Conservation (phyloP, 1,284 basidiomycete genomes). For the Apiotrichum siamense region DNA sequence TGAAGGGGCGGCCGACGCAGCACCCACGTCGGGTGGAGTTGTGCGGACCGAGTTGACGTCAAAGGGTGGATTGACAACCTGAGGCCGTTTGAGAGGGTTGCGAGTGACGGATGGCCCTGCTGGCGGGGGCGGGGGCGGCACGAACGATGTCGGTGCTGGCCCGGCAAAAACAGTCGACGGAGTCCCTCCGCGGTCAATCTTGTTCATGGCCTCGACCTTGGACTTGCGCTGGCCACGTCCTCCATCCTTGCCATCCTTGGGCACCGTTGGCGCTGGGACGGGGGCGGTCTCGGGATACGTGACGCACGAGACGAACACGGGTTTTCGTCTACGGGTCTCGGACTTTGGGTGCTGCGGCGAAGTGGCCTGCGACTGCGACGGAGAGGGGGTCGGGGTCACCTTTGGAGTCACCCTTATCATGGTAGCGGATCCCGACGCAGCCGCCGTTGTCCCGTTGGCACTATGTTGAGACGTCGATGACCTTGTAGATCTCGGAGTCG, state of each 20-base stretch:
- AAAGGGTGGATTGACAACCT: slow-evolving; percentile 34
- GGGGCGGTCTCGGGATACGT: slow-evolving; percentile 31
- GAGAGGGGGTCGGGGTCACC: not conserved
- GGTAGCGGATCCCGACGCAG: not conserved
- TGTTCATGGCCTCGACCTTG: slow-evolving; percentile 38
- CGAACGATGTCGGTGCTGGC: slow-evolving; percentile 35
- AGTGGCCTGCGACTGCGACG: not conserved
- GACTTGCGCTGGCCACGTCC: slow-evolving; percentile 35
- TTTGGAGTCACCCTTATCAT: not conserved
- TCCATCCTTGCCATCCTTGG: slow-evolving; percentile 22
- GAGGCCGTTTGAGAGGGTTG: slow-evolving; percentile 33
- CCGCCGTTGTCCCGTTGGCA: not conserved
- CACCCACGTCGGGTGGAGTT: slow-evolving; percentile 16
- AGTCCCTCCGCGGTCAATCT: slow-evolving; percentile 34
- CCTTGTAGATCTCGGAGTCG: slow-evolving; percentile 14
- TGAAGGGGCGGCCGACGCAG: slow-evolving; percentile 19
- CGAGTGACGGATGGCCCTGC: slow-evolving; percentile 15
- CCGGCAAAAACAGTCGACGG: slow-evolving; percentile 18
- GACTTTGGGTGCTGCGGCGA: not conserved
- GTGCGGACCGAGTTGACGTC: slow-evolving; percentile 30
- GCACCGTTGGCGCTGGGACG: slow-evolving; percentile 5
- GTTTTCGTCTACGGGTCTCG: slow-evolving; percentile 16
- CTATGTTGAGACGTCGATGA: slow-evolving; percentile 3
- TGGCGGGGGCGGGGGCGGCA: slow-evolving; percentile 23
- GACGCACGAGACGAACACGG: slow-evolving; percentile 35